Evolutionary conservation across 2,329 filamentous ascomycete genomes (phyloP).

Genomic region (Albifimbria verrucaria): DNA sequence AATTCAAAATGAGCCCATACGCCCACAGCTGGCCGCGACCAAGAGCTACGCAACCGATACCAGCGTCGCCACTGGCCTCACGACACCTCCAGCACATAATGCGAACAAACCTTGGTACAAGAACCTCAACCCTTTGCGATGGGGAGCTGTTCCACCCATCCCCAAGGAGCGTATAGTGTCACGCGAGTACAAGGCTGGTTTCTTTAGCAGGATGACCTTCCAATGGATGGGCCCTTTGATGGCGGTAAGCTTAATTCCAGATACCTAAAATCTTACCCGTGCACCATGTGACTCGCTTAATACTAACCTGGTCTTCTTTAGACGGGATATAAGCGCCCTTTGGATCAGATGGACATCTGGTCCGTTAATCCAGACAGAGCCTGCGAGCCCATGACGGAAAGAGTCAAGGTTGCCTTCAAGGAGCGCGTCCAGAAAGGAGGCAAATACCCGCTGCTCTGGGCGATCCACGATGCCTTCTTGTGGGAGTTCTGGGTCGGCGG

Average conservation of each 20-base stretch:
- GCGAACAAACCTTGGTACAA: constrained; percentile 60
- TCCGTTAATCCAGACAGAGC: constrained; percentile 77
- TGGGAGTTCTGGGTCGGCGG: constrained; percentile 83
- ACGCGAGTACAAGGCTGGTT: constrained; percentile 68
- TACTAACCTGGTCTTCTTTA: constrained; percentile 26
- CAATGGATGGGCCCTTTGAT: constrained; percentile 91
- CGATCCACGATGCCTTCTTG: constrained; percentile 82
- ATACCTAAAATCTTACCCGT: not conserved
- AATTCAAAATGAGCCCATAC: constrained; percentile 9
- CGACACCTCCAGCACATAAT: constrained; percentile 26
- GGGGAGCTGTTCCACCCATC: constrained; percentile 53
- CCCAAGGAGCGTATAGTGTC: constrained; percentile 53
- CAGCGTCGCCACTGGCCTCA: constrained; percentile 45
- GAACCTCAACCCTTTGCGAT: constrained; percentile 58
- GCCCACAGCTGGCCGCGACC: constrained; percentile 24
- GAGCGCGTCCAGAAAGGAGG: constrained; percentile 64
- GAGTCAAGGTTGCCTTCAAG: constrained; percentile 66
- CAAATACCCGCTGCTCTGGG: constrained; percentile 72
- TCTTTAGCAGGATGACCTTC: constrained; percentile 76
- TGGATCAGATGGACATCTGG: constrained; percentile 87
- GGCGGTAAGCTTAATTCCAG: constrained; percentile 49
- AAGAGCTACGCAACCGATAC: constrained; percentile 53
- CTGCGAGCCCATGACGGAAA: constrained; percentile 65
- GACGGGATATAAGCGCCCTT: constrained; percentile 79
- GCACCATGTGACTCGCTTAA: constrained; percentile 5